Percentiles rank a stretch among this genome's conserved stretches.
Conservation (phyloP, 164 flowering plant species). For the Liquidambar formosana region DNA sequence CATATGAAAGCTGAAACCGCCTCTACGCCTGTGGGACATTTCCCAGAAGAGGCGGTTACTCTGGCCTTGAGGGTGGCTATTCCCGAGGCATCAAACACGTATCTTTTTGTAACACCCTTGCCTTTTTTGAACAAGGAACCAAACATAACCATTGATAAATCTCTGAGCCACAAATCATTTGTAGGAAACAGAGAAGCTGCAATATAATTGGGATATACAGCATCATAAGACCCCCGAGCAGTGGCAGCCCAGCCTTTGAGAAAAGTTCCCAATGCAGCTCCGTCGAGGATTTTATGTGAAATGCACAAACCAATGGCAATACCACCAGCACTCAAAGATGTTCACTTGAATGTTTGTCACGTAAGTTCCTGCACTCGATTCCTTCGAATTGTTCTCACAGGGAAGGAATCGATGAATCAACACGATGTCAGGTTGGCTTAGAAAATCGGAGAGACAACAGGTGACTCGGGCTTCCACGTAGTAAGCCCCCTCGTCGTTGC, state of each 20-base stretch:
- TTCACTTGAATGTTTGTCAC: constrained; percentile 43
- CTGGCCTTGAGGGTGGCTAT: constrained; percentile 30
- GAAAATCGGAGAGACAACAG: constrained; percentile 14
- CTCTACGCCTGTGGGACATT: constrained; percentile 45
- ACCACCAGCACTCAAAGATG: constrained; percentile 55
- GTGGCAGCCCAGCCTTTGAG: constrained; percentile 42
- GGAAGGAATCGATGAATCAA: constrained; percentile 27
- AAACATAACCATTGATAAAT: constrained; percentile 1
- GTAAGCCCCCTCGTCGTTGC: constrained; percentile 28
- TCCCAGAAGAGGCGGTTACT: constrained; percentile 9
- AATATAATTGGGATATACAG: constrained; percentile 20
- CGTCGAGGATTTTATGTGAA: constrained; percentile 50
- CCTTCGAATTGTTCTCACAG: constrained; percentile 4
- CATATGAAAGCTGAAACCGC: constrained; percentile 52
- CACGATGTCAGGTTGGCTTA: constrained; percentile 18
- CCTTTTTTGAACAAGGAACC: constrained; percentile 26
- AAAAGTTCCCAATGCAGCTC: constrained; percentile 31
- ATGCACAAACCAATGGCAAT: constrained; percentile 50
- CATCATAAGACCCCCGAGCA: constrained; percentile 17
- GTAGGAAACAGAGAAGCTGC: constrained; percentile 32
- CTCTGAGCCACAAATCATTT: constrained; percentile 18
- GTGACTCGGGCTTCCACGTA: constrained; percentile 31
- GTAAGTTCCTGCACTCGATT: neutral
- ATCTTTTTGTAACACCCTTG: constrained; percentile 38
- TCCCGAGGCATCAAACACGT: constrained; percentile 39